These are phyloP conservation scores for Boechera retrofracta DNA, from an alignment of 345 rosid species.

Conservation along the genomic window DNA sequence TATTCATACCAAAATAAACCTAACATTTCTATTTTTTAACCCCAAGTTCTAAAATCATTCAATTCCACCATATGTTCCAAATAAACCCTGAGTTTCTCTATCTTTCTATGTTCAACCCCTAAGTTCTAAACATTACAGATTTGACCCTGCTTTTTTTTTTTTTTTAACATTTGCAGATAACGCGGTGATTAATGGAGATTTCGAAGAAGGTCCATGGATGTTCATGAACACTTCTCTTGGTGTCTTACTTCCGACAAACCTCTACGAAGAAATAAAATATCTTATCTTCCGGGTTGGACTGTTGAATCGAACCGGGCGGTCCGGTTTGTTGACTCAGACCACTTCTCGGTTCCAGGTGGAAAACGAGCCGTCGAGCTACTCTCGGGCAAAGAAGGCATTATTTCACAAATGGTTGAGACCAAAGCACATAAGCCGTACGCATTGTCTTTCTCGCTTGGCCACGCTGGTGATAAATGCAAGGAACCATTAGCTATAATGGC, in stretches of 20 bases:
- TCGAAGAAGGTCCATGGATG: slow-evolving; percentile 98
- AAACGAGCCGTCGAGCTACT: slow-evolving; percentile 88
- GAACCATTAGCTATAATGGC: slow-evolving; percentile 90
- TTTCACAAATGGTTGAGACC: slow-evolving; percentile 94
- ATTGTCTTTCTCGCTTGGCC: slow-evolving; percentile 76
- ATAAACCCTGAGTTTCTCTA: background rate
- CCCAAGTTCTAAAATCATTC: no score
- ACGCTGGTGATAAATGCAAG: slow-evolving; percentile 90
- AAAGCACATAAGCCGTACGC: slow-evolving; percentile 57
- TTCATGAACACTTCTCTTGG: slow-evolving; percentile 85
- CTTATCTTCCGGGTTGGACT: slow-evolving; percentile 92
- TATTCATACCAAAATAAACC: no score
- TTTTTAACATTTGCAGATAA: slow-evolving; percentile 54
- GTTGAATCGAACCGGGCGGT: slow-evolving; percentile 93
- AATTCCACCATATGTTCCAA: no score
- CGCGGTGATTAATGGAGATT: slow-evolving; percentile 84
- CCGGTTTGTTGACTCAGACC: slow-evolving; percentile 84
- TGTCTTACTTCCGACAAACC: slow-evolving; percentile 86
- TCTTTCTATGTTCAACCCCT: background rate
- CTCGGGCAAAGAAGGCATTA: slow-evolving; percentile 96
- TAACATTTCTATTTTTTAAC: no score
- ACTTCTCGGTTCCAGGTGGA: slow-evolving; percentile 79
- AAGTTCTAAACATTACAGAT: background rate
- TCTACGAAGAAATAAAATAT: slow-evolving; percentile 66
- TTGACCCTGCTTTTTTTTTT: background rate